These are phyloP conservation scores for Neofusicoccum laricinum DNA, from an alignment of 2,329 filamentous ascomycete species.

Conservation along the genomic window DNA sequence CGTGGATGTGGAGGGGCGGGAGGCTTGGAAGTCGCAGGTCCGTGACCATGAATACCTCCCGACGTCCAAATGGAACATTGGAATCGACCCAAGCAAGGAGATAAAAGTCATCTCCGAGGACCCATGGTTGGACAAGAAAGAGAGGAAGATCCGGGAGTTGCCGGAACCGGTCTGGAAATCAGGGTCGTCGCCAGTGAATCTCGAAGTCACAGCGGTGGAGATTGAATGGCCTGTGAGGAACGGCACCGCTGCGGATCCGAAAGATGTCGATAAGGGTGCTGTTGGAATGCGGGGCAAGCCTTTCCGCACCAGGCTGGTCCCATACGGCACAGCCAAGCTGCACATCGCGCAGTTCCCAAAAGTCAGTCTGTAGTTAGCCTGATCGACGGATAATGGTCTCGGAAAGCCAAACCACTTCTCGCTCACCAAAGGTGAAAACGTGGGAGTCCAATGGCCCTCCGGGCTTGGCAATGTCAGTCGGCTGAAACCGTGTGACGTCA, in stretches of 20 bases:
- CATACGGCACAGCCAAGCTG: neutral
- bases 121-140: neutral
- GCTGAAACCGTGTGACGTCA: neutral
- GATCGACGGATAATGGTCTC: neutral
- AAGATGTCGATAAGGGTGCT: neutral
- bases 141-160: neutral
- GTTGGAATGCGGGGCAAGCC: neutral
- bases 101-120: neutral
- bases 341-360: conserved; percentile 1
- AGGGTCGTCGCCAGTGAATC: neutral
- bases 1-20: neutral
- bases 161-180: neutral
- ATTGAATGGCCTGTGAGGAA: neutral
- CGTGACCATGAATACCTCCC: neutral
- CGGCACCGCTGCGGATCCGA: neutral
- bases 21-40: neutral
- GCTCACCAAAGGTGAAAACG: too few relatives aligned
- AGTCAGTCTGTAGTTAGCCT: neutral
- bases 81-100: neutral
- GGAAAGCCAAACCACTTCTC: too few relatives aligned
- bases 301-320: neutral
- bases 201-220: neutral
- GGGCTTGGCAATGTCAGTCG: neutral
- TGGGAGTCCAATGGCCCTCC: too few relatives aligned
- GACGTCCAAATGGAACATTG: neutral